Conservation (phyloP, 2,329 filamentous ascomycete genomes). For the Rhynchosporium agropyri region DNA sequence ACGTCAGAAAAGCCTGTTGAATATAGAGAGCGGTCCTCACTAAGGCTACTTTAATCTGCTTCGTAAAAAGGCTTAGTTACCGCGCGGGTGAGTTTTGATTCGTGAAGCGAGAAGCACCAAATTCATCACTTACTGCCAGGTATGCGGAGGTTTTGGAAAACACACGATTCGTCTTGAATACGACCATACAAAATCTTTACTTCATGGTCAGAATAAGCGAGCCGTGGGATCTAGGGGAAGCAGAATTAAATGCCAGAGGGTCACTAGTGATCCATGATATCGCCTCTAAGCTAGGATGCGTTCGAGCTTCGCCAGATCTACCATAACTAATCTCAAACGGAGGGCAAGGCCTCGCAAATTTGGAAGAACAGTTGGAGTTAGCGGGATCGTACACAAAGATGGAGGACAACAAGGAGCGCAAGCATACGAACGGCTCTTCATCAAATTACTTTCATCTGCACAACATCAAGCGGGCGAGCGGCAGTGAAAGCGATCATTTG, state of each 20-base stretch:
- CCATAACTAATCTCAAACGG: slow-evolving; percentile 64
- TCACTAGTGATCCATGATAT: slow-evolving; percentile 68
- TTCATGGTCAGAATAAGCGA: slow-evolving; percentile 62
- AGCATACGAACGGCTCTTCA: slow-evolving; percentile 30
- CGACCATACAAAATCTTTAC: slow-evolving; percentile 67
- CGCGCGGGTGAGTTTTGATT: slow-evolving; percentile 32
- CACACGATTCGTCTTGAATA: slow-evolving; percentile 65
- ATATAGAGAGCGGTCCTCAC: no score
- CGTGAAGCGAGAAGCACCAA: slow-evolving; percentile 1
- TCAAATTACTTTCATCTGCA: slow-evolving; percentile 31
- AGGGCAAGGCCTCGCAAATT: slow-evolving; percentile 58
- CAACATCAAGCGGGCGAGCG: slow-evolving; percentile 36
- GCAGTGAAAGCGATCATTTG: slow-evolving; percentile 38
- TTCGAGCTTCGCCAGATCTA: slow-evolving; percentile 62
- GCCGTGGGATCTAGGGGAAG: slow-evolving; percentile 63
- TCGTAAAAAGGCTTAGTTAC: no score
- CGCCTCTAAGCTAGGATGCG: slow-evolving; percentile 64
- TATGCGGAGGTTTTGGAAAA: slow-evolving; percentile 68
- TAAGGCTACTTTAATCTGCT: no score
- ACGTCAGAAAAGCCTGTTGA: no score
- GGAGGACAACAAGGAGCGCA: slow-evolving; percentile 31
- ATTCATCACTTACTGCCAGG: slow-evolving; percentile 42
- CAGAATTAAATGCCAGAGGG: slow-evolving; percentile 63
- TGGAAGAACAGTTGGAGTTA: slow-evolving; percentile 56
- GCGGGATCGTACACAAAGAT: slow-evolving; percentile 30